Base-by-base conservation (phyloP, 106 monocot genomes). In the Narthecium ossifragum region DNA sequence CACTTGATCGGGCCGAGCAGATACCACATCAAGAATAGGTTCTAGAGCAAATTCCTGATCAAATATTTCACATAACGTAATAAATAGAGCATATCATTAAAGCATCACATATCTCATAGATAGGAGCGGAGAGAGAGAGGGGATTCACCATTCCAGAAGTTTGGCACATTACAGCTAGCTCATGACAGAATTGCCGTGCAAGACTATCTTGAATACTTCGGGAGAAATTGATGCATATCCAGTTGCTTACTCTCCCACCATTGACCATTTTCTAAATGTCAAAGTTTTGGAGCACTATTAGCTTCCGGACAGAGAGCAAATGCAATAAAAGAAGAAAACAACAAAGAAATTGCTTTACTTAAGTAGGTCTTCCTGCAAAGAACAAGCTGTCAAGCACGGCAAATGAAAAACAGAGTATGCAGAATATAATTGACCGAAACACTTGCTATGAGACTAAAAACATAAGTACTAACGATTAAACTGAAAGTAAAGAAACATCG, bases 151-250 rank as follows among this genome's bases (percentile, higher is more conserved):
- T 92, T 53, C 91, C 91, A 58, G 91, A 86, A 46, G 66, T 61
- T 63, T 75, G 71, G 63, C 91, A 92, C 91, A 92, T 92, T 30
- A 66, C 51, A 51, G 86, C 91, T 33, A 92, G 86, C 29, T 80
- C 83, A 26, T 60, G 68, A 68, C 86, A 92, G 59, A 92, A 92
- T 26, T 40, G 57, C 13, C 71, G 39, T 46, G 85, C 91, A 48
- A 69, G 64, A 37, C 29, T 65, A 46, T 80, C 77, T 41, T 69
- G 80, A 38, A 92, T 78, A 64, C 52, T 74, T 23, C 74, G 67
- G 25, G 83, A 70, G 65, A 92, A 92, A 58, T 86, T 86, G 15
- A 92, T 86, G 40, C 86, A 83, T 9, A 67, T 78, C 86, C 91
- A 92, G 66, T 66, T 73, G 33, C 67, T 79, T 41, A 92, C 91